Conservation (phyloP, 108 stramenopile genomes). For the Pseudonitzschia delicatissima region DNA sequence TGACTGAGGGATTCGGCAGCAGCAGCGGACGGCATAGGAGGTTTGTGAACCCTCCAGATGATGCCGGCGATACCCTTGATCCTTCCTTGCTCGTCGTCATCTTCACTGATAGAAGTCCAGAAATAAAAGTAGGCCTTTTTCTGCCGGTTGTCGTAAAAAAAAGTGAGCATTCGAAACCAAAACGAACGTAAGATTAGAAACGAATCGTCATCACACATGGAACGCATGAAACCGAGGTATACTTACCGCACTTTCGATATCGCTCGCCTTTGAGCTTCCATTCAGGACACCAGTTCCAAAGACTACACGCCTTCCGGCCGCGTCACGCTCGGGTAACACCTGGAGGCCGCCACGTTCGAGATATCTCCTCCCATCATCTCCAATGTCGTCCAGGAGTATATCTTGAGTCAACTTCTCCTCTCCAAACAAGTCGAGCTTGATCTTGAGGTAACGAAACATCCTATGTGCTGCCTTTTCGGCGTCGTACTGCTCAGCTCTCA, state of each 20-base stretch:
- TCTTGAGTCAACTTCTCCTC: not conserved
- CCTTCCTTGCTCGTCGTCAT: not conserved
- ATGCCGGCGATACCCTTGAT: not conserved
- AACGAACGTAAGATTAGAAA: too few species aligned
- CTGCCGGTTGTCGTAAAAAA: too few species aligned
- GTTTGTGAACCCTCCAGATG: not conserved
- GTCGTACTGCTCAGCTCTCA: conserved; percentile 6
- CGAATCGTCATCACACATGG: too few species aligned
- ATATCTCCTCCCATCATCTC: not conserved
- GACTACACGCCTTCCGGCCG: not conserved
- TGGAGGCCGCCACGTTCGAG: not conserved
- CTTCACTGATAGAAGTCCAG: not conserved
- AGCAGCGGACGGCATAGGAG: not conserved
- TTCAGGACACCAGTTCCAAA: too few species aligned
- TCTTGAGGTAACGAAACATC: not conserved
- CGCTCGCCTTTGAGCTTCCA: too few species aligned
- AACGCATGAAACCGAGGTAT: too few species aligned
- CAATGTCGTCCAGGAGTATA: not conserved
- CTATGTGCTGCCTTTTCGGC: not conserved
- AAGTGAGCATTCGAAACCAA: not conserved
- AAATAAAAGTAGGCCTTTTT: not conserved
- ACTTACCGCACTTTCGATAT: too few species aligned
- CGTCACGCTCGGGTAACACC: not conserved
- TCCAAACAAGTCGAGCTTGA: conserved; percentile 4
- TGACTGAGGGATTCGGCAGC: not conserved